Base-by-base conservation (phyloP, 2,329 filamentous ascomycete genomes). In the Tothia fuscella region DNA sequence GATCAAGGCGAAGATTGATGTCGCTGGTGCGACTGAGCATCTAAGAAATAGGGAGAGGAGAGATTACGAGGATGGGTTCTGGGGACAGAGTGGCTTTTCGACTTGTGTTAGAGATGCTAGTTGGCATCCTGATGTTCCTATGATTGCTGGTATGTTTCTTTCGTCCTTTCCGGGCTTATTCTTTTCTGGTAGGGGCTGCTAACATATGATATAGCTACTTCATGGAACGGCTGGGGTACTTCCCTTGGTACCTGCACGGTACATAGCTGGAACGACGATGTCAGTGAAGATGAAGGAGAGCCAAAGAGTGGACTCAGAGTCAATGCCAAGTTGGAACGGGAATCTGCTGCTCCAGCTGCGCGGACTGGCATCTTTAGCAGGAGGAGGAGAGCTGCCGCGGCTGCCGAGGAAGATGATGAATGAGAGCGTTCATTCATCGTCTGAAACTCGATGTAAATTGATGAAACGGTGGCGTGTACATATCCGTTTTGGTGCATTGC, bases 81-180 rank as follows among this genome's bases (percentile, higher is more conserved):
- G 68, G 21, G 71, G 74, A 22, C 61, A 68, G 21, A 64, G 66
- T 0, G 63, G 65, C 7, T 89, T 82, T 82, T 73, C 73, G 47
- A 86, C 85, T 0, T 84, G 84, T 50, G 84, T 94, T 16, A 71
- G 88, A 25, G 88, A 95, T 66, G 85, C 82, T 17, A 86, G 81
- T 54, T 94, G 88, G 88, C 87, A 93, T 63, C 88, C 88, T 1
- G 80, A 72, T 49, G 84, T 82, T 2, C 86, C 87, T 1, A 69
- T 93, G 30, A 68, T 95, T 48, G 87, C 77, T 50, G 72, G 71
- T 76, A 62, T 57, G 68, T 61, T 19, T 39, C 41, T 25, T 17
- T 6, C 3, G 6, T 17, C 16, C 19, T 19, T 41, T 13, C 26
- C 28, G n/a, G 14, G 10, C 12, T 6, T n/a, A n/a, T n/a, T n/a